These are phyloP conservation scores for Astrocystis sublimbata DNA, from an alignment of 495 filamentous ascomycete genomes.

Conservation along the genomic window DNA sequence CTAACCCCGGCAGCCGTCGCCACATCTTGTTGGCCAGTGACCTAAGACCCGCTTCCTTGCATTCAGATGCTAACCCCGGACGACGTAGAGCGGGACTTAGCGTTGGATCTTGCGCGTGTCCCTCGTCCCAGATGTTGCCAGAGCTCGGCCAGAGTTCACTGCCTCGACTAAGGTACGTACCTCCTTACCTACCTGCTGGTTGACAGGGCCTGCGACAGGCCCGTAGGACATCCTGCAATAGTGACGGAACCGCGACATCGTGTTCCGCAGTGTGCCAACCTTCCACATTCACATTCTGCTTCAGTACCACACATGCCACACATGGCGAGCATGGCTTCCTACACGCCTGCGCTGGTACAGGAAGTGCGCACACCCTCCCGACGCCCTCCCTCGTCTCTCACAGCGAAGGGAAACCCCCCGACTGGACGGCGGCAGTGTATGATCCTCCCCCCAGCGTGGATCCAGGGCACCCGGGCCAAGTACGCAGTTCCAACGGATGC, in stretches of 20 bases:
- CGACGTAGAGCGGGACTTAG: neutral
- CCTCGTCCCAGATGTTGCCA: no score
- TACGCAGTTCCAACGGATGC: neutral
- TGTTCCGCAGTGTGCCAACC: neutral
- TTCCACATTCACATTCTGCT: no score
- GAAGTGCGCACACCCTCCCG: no score
- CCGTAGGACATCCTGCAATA: conserved; percentile 3
- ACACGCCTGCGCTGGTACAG: neutral
- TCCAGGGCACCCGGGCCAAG: conserved; percentile 5
- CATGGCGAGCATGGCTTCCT: neutral
- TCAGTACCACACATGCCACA: no score
- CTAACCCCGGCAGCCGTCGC: neutral
- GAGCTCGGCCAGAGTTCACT: no score
- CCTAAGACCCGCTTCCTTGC: neutral
- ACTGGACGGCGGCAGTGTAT: conserved; percentile 15
- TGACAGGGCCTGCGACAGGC: neutral
- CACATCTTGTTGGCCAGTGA: conserved; percentile 1
- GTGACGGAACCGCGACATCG: conserved; percentile 5
- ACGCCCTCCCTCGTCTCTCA: no score
- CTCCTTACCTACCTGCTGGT: neutral
- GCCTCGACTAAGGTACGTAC: neutral
- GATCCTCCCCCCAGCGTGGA: conserved; percentile 18
- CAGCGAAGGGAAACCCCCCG: conserved; percentile 14
- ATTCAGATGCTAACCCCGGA: neutral
- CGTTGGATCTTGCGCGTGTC: neutral